phyloP scores from a whole-genome alignment of 2,329 filamentous ascomycete genomes.

The Curvularia eragrostidis region DNA sequence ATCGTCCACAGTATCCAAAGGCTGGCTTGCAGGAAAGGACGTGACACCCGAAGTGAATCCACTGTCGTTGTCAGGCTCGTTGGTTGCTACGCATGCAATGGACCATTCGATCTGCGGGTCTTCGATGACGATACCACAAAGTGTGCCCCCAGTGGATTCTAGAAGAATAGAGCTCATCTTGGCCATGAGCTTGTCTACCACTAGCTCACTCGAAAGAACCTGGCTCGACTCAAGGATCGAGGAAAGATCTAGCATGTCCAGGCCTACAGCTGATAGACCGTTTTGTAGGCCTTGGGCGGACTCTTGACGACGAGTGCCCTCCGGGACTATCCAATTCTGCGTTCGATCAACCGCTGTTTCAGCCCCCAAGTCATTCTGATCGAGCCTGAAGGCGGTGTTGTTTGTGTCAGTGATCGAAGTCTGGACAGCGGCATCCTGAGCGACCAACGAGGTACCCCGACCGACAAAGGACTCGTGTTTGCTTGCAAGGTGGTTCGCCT shows the following conservation, averaged over 20 bases:
- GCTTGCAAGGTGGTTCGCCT: conserved; percentile 71
- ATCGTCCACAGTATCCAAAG: conserved; percentile 67
- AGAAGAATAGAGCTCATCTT: conserved; percentile 84
- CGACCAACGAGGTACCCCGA: conserved; percentile 66
- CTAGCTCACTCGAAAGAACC: conserved; percentile 78
- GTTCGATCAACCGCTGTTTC: conserved; percentile 56
- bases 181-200: conserved; percentile 76
- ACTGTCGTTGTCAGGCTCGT: conserved; percentile 56
- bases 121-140: conserved; percentile 76
- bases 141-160: conserved; percentile 76
- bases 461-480: conserved; percentile 72
- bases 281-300: conserved; percentile 62
- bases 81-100: conserved; percentile 75
- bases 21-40: conserved; percentile 70
- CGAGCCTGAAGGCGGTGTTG: conserved; percentile 52
- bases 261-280: conserved; percentile 68
- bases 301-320: conserved; percentile 51
- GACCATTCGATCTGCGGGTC: conserved; percentile 72
- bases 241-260: conserved; percentile 84
- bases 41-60: conserved; percentile 59
- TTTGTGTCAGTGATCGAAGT: conserved; percentile 66
- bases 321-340: conserved; percentile 56
- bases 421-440: conserved; percentile 70
- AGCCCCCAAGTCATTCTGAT: conserved; percentile 51
- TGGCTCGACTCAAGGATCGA: conserved; percentile 81